Percentiles rank a stretch among this genome's conserved stretches.
Conservation (phyloP, 2,329 filamentous ascomycete species). For the Thermothelomyces thermophilus region DNA sequence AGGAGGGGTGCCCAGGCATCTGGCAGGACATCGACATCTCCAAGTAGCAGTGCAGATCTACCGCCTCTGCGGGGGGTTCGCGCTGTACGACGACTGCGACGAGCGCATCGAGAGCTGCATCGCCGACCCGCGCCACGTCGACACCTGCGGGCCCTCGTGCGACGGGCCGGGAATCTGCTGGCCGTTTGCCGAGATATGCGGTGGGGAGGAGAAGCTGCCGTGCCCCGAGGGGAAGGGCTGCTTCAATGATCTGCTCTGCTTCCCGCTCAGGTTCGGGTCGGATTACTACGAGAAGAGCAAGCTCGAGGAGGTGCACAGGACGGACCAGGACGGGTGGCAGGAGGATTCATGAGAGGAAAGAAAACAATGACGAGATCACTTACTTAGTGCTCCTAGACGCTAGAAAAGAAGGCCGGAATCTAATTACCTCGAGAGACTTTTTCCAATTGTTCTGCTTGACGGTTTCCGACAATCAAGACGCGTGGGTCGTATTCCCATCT, state of each 20-base stretch:
- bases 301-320: neutral
- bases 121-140: constrained; percentile 7
- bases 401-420: no score
- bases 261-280: constrained; percentile 10
- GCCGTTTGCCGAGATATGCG: constrained; percentile 9
- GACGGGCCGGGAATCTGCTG: constrained; percentile 15
- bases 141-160: constrained; percentile 13
- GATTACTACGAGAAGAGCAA: constrained; percentile 8
- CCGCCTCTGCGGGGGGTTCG: constrained; percentile 17
- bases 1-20: constrained; percentile 10
- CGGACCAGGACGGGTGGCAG: constrained; percentile 6
- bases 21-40: constrained; percentile 13
- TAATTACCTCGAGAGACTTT: no score
- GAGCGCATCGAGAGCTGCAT: constrained; percentile 12
- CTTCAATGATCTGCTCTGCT: constrained; percentile 9
- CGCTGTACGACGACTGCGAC: constrained; percentile 13
- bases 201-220: neutral
- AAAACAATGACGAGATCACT: no score
- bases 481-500: no score
- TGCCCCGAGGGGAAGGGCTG: constrained; percentile 13
- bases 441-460: no score
- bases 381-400: no score
- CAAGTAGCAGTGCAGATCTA: constrained; percentile 10
- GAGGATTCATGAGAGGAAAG: neutral
- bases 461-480: no score